phyloP scores from a whole-genome alignment of 2,329 filamentous ascomycete species.

The Colletotrichum sidae region DNA sequence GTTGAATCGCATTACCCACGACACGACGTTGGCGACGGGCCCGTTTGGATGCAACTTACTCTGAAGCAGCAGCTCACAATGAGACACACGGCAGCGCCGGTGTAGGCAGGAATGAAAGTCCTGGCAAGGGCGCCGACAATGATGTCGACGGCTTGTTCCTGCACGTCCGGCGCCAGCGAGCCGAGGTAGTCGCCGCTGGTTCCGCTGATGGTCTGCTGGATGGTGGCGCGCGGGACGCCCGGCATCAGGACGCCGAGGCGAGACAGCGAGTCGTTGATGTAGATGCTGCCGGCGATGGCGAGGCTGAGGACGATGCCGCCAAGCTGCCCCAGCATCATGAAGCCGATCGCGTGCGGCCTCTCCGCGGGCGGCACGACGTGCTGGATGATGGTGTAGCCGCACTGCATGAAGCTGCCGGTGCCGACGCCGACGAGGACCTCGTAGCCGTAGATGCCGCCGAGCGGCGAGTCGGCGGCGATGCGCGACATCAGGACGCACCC shows the following conservation, averaged over 20 bases:
- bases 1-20: no score
- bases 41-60: neutral
- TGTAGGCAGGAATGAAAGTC: slow-evolving; percentile 5
- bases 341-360: slow-evolving; percentile 48
- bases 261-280: slow-evolving; percentile 1
- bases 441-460: slow-evolving; percentile 47
- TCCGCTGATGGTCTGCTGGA: neutral
- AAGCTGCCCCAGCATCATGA: slow-evolving; percentile 42
- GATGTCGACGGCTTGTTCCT: neutral
- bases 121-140: neutral
- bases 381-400: slow-evolving; percentile 49
- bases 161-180: neutral
- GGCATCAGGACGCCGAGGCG: neutral
- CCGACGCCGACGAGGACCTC: slow-evolving; percentile 54
- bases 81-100: neutral
- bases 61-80: neutral
- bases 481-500: slow-evolving; percentile 48
- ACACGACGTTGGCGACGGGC: no score
- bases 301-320: slow-evolving; percentile 5
- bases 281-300: slow-evolving; percentile 1
- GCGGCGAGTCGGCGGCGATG: slow-evolving; percentile 32
- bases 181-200: slow-evolving; percentile 2
- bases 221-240: neutral
- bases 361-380: slow-evolving; percentile 45
- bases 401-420: slow-evolving; percentile 48